Conservation (phyloP, 2,329 filamentous ascomycete species). For the Simplicillium aogashimaense region DNA sequence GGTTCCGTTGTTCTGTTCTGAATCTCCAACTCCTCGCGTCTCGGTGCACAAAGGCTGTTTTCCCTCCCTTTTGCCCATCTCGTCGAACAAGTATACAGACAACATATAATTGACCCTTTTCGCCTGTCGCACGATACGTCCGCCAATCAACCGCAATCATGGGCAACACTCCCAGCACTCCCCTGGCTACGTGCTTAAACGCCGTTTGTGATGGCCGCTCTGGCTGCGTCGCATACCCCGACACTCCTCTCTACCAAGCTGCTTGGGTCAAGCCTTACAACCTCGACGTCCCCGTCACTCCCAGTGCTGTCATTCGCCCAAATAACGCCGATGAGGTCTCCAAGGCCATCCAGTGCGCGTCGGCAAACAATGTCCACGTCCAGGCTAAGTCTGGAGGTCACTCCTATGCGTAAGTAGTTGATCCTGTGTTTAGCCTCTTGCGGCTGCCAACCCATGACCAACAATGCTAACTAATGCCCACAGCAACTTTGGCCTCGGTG, state of each 20-base stretch:
- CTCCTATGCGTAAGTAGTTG: conserved; percentile 43
- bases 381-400: conserved; percentile 56
- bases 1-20: no score
- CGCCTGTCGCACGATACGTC: no score
- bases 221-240: conserved; percentile 36
- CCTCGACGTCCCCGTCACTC: conserved; percentile 37
- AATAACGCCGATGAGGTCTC: conserved; percentile 42
- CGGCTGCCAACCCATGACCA: background rate
- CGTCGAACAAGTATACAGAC: no score
- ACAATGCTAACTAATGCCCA: background rate
- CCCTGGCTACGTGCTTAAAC: conserved; percentile 34
- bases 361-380: conserved; percentile 36
- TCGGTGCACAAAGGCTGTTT: no score
- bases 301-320: conserved; percentile 47
- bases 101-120: no score
- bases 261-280: conserved; percentile 45
- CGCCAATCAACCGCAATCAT: conserved; percentile 13
- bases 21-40: no score
- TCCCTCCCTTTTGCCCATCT: no score
- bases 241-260: conserved; percentile 31
- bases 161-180: conserved; percentile 27
- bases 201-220: conserved; percentile 32
- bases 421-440: background rate
- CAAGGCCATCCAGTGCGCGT: conserved; percentile 47
- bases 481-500: conserved; percentile 36